These are phyloP conservation scores for Plasmodium reichenowi DNA, from an alignment of 169 alveolate genomes.

Conservation along the genomic window DNA sequence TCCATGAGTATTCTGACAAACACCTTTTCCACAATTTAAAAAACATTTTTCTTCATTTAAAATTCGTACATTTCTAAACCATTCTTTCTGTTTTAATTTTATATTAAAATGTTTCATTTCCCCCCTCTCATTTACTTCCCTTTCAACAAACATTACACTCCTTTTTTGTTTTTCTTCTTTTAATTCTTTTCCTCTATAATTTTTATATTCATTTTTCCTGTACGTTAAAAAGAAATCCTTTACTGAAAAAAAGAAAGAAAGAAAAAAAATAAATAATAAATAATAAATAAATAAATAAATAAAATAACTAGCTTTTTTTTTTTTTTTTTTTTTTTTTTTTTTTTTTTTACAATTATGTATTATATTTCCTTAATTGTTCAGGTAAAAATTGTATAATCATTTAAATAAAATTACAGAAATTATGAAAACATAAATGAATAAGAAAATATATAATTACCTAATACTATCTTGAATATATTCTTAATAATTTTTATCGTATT, in stretches of 20 bases:
- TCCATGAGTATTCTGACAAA: constrained; percentile 8
- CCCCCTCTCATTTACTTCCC: neutral
- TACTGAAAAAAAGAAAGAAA: constrained; percentile 2
- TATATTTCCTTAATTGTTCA: too few relatives aligned
- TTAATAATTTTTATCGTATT: too few relatives aligned
- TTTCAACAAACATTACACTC: neutral
- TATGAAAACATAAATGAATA: too few relatives aligned
- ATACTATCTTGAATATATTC: too few relatives aligned
- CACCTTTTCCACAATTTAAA: constrained; percentile 44
- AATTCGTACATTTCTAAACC: constrained; percentile 35
- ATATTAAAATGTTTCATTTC: neutral
- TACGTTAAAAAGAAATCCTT: neutral
- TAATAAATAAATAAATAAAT: too few relatives aligned
- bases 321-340: neutral
- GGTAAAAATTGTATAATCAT: too few relatives aligned
- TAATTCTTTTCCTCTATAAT: neutral
- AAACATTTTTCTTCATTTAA: constrained; percentile 27
- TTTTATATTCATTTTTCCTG: too few relatives aligned
- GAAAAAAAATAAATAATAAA: too few relatives aligned
- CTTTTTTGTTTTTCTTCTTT: constrained; percentile 3
- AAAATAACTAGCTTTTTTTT: neutral
- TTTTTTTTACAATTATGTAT: too few relatives aligned
- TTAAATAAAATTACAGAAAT: too few relatives aligned
- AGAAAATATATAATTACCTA: too few relatives aligned
- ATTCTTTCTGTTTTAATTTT: neutral